Conservation (phyloP, 495 filamentous ascomycete species). For the Podospora sp. region DNA sequence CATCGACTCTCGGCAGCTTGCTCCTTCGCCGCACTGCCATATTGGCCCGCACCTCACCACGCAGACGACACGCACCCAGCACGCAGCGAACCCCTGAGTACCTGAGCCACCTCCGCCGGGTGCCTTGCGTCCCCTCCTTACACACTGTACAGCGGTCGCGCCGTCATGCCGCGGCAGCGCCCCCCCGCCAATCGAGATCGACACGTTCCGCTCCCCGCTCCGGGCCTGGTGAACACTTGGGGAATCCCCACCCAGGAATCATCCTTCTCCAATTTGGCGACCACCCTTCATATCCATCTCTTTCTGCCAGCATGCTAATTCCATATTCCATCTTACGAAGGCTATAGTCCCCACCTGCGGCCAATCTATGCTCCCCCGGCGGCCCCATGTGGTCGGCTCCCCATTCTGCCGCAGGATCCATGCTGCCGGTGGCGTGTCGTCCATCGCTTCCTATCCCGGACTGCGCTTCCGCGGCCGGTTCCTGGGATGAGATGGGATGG, state of each 20-base stretch:
- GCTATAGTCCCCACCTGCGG: slow-evolving; percentile 35
- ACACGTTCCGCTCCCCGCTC: not conserved
- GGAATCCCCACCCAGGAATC: slow-evolving; percentile 24
- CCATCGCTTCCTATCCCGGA: slow-evolving; percentile 28
- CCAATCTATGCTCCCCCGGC: slow-evolving; percentile 33
- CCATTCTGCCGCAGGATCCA: slow-evolving; percentile 35
- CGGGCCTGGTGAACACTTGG: slow-evolving; percentile 5
- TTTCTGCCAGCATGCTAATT: slow-evolving; percentile 31
- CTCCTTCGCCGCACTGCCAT: slow-evolving; percentile 8
- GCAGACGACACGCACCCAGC: not conserved
- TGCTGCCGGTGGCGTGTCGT: slow-evolving; percentile 37
- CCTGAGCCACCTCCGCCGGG: slow-evolving; percentile 9
- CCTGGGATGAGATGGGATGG: slow-evolving; percentile 30
- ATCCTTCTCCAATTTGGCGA: slow-evolving; percentile 33
- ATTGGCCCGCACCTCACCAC: slow-evolving; percentile 13
- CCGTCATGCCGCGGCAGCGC: slow-evolving; percentile 9
- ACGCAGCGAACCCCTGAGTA: too few species aligned
- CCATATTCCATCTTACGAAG: slow-evolving; percentile 30
- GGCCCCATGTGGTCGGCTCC: slow-evolving; percentile 24
- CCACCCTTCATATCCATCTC: slow-evolving; percentile 31
- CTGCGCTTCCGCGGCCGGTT: slow-evolving; percentile 30
- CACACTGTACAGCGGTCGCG: too few species aligned
- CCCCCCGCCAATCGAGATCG: slow-evolving; percentile 14
- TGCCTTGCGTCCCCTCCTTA: slow-evolving; percentile 4
- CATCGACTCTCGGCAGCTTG: not conserved